These are phyloP conservation scores for Lasiodiplodia sp. DNA, from an alignment of 2,329 filamentous ascomycete genomes.

Conservation along the genomic window DNA sequence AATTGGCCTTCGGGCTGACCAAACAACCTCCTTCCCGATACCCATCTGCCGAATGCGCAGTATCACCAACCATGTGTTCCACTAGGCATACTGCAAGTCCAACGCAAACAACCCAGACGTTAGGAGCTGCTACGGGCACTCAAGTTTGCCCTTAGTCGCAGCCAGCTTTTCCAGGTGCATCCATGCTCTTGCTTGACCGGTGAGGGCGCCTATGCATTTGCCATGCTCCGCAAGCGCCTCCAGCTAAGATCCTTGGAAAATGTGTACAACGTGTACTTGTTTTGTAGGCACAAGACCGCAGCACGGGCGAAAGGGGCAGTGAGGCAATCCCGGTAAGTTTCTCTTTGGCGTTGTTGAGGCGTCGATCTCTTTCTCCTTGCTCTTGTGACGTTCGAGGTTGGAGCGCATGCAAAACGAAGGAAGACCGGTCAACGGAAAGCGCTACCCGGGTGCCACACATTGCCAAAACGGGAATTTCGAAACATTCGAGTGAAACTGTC, in stretches of 20 bases:
- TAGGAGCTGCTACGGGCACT: slow-evolving; percentile 1
- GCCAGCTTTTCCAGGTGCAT: not conserved
- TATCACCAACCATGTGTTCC: not conserved
- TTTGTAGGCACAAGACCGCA: not conserved
- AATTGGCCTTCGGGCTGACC: not conserved
- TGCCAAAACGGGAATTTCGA: not conserved
- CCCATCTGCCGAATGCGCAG: slow-evolving; percentile 5
- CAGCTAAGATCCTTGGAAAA: not conserved
- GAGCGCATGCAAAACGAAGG: not conserved
- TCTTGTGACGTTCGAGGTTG: not conserved
- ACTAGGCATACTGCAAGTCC: not conserved
- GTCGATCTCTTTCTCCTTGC: not conserved
- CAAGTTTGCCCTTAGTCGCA: not conserved
- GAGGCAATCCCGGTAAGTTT: not conserved
- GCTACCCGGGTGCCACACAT: not conserved
- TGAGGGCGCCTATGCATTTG: not conserved
- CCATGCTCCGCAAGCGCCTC: not conserved
- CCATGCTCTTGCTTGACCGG: slow-evolving; percentile 2
- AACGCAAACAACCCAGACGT: not conserved
- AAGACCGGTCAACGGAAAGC: not conserved
- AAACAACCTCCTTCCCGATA: slow-evolving; percentile 1
- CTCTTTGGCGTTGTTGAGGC: not conserved
- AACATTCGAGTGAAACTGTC: not conserved
- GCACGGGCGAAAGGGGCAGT: slow-evolving; percentile 3
- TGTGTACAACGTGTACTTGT: not conserved